phyloP scores from a whole-genome alignment of 2,329 filamentous ascomycete genomes.

The Colletotrichum phormii region DNA sequence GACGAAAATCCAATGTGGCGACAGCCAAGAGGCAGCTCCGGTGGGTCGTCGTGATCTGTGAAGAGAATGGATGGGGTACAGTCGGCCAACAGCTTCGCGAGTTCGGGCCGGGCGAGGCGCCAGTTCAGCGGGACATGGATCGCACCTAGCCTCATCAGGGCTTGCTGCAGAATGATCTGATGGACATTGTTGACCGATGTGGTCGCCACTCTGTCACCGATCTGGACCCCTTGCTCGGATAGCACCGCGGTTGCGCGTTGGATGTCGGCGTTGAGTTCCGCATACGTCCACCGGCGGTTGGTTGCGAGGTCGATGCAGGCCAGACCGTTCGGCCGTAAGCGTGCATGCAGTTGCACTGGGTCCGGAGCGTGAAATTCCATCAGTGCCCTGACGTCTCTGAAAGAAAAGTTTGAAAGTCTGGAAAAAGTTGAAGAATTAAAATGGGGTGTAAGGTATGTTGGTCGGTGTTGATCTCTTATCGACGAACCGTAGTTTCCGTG shows the following conservation, averaged over 20 bases:
- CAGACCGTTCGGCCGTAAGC: constrained; percentile 30
- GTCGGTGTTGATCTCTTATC: background rate
- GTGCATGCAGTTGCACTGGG: constrained; percentile 32
- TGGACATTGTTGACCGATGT: constrained; percentile 26
- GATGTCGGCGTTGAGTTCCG: constrained; percentile 32
- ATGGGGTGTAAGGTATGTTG: background rate
- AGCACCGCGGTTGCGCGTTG: constrained; percentile 24
- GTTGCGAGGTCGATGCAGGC: constrained; percentile 33
- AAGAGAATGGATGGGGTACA: constrained; percentile 23
- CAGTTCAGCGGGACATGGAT: constrained; percentile 32
- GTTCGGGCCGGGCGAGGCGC: constrained; percentile 33
- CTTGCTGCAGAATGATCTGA: constrained; percentile 35
- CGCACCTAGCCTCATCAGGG: constrained; percentile 24
- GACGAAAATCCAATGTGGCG: constrained; percentile 5
- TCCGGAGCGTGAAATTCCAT: constrained; percentile 15
- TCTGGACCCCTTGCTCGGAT: constrained; percentile 5
- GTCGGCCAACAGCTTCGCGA: constrained; percentile 18
- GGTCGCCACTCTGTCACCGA: constrained; percentile 29
- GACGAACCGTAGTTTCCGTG: background rate
- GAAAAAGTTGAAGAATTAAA: background rate
- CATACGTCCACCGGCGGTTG: constrained; percentile 34
- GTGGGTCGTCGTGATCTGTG: constrained; percentile 20
- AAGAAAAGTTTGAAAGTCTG: no score
- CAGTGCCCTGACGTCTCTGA: background rate
- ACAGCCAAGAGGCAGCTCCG: constrained; percentile 15